Base-by-base conservation (phyloP, 2,329 filamentous ascomycete species). In the Lizonia empirigonia region DNA sequence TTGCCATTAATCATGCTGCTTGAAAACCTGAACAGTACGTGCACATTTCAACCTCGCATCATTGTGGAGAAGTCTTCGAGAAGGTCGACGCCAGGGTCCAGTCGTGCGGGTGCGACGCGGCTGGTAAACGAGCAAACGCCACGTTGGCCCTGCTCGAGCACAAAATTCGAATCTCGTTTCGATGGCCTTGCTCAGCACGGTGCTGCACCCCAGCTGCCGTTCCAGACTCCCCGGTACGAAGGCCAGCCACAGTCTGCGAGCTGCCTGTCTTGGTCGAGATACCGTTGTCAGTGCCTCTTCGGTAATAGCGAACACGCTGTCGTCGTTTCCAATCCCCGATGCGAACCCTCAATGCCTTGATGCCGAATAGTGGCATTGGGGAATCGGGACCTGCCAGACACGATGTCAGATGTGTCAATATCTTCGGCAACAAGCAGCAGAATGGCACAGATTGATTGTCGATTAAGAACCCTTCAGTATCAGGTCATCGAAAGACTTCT, bases 1-100 rank as follows among this genome's bases (percentile, higher is more conserved):
- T 62, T 65, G 61, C 53, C 55, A 45, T 50, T 46, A 55, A 60
- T 59, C 39, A 62, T 55, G 57, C 53, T 44, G 61, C 61, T 60
- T 66, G 57, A 59, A 58, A 52, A 50, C 38, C 27, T 49, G 49
- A 36, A 51, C 56, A 54, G 55, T 48, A 51, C 50, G 56, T 49
- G 60, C 59, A 57, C 57, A 46, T 40, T 58, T 34, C 44, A 53
- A 51, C 49, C 56, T 41, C 62, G 59, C 58, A 60, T 60, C 57
- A 60, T 40, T 68, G 66, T 69, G 67, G 68, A 67, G 67, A 70
- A 68, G 45, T 34, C 51, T 60, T 63, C 59, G 56, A 62, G 57
- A 63, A 66, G 56, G 41, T 53, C 51, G 59, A 62, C 57, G 65
- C 60, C 65, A 60, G 64, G 64, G 59, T 65, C 67, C 68, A 69